These are phyloP conservation scores for Diaporthe ilicicola DNA, from an alignment of 2,329 filamentous ascomycete genomes.

Conservation along the genomic window DNA sequence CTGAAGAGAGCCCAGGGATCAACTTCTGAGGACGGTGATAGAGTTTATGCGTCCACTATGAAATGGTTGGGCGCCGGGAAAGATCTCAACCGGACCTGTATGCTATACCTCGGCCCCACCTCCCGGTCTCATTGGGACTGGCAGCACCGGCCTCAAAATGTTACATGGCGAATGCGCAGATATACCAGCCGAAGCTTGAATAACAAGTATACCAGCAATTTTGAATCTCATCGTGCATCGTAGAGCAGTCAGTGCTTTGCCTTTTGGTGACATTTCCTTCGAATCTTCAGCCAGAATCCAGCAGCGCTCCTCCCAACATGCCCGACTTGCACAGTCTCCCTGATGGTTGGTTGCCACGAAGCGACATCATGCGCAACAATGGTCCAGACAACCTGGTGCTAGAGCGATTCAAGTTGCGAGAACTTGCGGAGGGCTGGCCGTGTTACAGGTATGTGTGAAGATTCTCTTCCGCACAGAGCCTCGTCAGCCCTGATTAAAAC, in stretches of 20 bases:
- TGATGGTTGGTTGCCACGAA: slow-evolving; percentile 44
- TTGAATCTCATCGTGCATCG: neutral
- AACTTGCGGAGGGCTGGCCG: slow-evolving; percentile 59
- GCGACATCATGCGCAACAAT: slow-evolving; percentile 54
- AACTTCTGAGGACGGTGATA: neutral
- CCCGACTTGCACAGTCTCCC: slow-evolving; percentile 47
- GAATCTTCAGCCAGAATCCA: neutral
- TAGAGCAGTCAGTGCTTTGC: neutral
- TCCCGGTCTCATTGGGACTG: neutral
- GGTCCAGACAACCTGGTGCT: slow-evolving; percentile 52
- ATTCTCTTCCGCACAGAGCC: neutral
- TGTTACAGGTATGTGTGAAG: slow-evolving; percentile 47
- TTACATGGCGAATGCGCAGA: neutral
- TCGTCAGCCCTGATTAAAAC: neutral
- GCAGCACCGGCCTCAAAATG: neutral
- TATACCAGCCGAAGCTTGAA: neutral
- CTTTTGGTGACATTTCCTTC: neutral
- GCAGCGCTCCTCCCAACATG: slow-evolving; percentile 37
- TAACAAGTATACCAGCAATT: neutral
- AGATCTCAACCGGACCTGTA: neutral
- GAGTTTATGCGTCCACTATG: neutral
- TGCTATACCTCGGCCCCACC: neutral
- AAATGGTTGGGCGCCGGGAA: neutral
- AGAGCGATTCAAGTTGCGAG: slow-evolving; percentile 55
- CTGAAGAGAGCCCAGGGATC: slow-evolving; percentile 37